These are phyloP conservation scores for Apiotrichum sp. DNA, from an alignment of 1,284 basidiomycete genomes.

Conservation along the genomic window DNA sequence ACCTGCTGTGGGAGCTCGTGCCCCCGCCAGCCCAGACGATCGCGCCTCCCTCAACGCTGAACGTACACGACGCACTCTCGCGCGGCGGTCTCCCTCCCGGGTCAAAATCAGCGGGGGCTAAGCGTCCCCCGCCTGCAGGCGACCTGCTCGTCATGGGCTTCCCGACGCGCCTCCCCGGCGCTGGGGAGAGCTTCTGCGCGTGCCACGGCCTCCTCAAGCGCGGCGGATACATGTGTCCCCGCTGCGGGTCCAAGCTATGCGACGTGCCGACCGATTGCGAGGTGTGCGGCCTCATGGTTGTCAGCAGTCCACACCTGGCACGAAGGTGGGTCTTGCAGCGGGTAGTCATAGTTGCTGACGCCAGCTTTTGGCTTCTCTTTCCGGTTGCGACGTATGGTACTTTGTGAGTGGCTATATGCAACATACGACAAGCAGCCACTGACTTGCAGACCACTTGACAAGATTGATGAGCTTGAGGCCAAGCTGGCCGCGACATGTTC, in stretches of 20 bases:
- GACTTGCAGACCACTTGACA: not conserved
- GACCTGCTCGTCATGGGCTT: slow-evolving; percentile 99
- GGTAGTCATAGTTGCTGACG: not conserved
- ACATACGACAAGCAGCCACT: too few relatives aligned
- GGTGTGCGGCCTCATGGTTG: slow-evolving; percentile 94
- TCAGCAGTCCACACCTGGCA: slow-evolving; percentile 93
- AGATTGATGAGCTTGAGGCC: slow-evolving; percentile 45
- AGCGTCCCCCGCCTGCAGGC: slow-evolving; percentile 56
- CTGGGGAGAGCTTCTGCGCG: slow-evolving; percentile 76
- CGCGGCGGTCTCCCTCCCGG: slow-evolving; percentile 35
- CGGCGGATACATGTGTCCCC: slow-evolving; percentile 89
- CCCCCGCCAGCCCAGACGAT: slow-evolving; percentile 80
- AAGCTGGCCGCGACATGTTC: slow-evolving; percentile 54
- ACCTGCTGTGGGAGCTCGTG: slow-evolving; percentile 90
- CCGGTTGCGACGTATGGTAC: slow-evolving; percentile 34
- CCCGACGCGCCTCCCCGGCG: slow-evolving; percentile 73
- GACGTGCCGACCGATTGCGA: slow-evolving; percentile 98
- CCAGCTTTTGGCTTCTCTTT: slow-evolving; percentile 45
- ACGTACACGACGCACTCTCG: slow-evolving; percentile 51
- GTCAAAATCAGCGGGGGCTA: slow-evolving; percentile 29
- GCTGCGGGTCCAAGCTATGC: slow-evolving; percentile 87
- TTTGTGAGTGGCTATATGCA: slow-evolving; percentile 15
- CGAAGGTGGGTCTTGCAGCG: slow-evolving; percentile 64
- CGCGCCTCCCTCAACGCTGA: slow-evolving; percentile 25
- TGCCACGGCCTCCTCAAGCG: slow-evolving; percentile 87